phyloP scores from a whole-genome alignment of 768 basidiomycete genomes.

The Podaxis sp. region DNA sequence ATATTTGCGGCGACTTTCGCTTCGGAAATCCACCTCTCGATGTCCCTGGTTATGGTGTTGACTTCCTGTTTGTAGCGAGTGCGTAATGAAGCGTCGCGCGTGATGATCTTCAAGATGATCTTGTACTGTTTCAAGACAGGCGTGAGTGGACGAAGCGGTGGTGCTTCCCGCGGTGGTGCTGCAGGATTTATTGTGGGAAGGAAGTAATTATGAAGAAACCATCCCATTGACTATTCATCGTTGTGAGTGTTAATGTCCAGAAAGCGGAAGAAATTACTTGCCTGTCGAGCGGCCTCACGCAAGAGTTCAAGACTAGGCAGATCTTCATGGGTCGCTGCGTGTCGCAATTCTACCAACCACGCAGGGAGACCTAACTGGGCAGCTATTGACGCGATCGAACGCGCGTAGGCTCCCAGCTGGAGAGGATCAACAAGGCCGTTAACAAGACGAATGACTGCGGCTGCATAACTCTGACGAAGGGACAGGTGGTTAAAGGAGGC shows the following conservation, averaged over 20 bases:
- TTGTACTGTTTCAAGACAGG: constrained; percentile 80
- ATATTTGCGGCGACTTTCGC: constrained; percentile 60
- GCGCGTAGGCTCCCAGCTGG: constrained; percentile 84
- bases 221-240: constrained; percentile 62
- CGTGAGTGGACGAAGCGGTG: constrained; percentile 51
- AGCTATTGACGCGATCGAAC: constrained; percentile 89
- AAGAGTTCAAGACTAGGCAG: constrained; percentile 81
- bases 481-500: constrained; percentile 38
- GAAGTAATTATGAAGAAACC: constrained; percentile 86
- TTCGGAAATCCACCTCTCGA: constrained; percentile 82
- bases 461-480: constrained; percentile 75
- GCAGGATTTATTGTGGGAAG: constrained; percentile 68
- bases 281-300: constrained; percentile 75
- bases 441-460: constrained; percentile 84
- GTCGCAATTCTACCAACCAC: constrained; percentile 90
- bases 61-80: constrained; percentile 50
- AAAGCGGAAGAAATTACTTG: constrained; percentile 17
- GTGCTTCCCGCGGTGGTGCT: constrained; percentile 26
- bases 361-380: constrained; percentile 80
- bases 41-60: constrained; percentile 47
- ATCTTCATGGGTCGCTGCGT: constrained; percentile 96
- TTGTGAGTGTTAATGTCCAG: neutral
- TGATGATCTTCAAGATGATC: constrained; percentile 53
- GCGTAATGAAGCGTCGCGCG: constrained; percentile 63
- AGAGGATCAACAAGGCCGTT: constrained; percentile 95